Evolutionary conservation across 352 stramenopile genomes (phyloP), one percentile per base, ranked within the genome.

Genomic region (Phytophthora uliginosa): DNA sequence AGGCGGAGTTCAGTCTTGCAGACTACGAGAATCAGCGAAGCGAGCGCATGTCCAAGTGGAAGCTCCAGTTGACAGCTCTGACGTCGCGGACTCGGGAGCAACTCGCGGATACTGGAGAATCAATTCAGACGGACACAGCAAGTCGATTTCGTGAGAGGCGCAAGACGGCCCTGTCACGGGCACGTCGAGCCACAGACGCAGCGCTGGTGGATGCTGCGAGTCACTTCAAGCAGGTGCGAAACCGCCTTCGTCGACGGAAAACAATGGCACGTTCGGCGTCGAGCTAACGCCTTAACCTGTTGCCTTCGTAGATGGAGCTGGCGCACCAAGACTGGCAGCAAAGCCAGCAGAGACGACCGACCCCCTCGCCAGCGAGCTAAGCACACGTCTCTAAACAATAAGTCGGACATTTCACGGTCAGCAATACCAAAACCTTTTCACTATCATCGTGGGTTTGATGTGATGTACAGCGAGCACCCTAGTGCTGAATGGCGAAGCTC

Each of bases 241-340:
- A 58, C 17, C 13, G 24, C 8, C 38, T 73, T 42, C 52, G 54
- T 2, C 38, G 58, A 22, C 61, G 42, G 20, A 68, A 69, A 59
- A 52, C 47, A 0, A 12, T 62, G 2, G 6, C 8, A 65, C 58
- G 50, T 18, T 48, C 51, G 24, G 20, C 55, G 34, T 66, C 33
- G 17, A 63, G 63, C 66, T 76, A 66, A 75, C 36, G 51, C n/a
- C 15, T 71, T 47, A 72, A 51, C n/a, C 59, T 66, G 64, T 68
- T 69, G 51, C 75, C 50, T 59, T 69, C 18, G 7, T 61, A 89
- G 85, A 88, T 90, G 82, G 80, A 91, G 54, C 18, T 83, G 17
- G 72, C 78, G 57, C 83, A 93, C 55, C 73, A 87, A 66, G 66
- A 84, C 48, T 93, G 85, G 83, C 80, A 89, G 24, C 69, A 85